Evolutionary conservation across 2,329 filamentous ascomycete genomes (phyloP), one percentile per base, ranked within the genome.

Genomic region (Pezicula carpinea): DNA sequence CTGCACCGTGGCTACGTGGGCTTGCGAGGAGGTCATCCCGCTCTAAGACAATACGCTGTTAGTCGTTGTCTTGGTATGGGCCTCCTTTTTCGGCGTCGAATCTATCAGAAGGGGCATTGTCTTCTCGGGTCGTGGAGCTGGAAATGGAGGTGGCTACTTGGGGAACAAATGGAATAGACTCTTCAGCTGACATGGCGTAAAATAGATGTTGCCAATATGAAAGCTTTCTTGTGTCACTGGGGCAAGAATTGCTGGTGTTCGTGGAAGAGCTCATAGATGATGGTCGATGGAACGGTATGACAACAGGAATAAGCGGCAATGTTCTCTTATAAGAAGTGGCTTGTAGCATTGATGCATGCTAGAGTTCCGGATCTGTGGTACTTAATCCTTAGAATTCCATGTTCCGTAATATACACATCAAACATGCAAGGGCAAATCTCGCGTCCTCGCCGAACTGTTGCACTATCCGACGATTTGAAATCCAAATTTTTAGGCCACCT

Each of bases 101-200:
- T n/a, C 17, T n/a, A 36, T 36, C 34, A 36, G 34, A 18, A n/a
- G 17, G 34, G 34, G 34, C n/a, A 36, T 36, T n/a, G 17, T 36
- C 34, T n/a, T 10, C 17, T n/a, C 34, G 11, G 11, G 34, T 36
- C 17, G 17, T 36, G 34, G 34, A 36, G 34, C 34, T 36, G 17
- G 34, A n/a, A 11, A n/a, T n/a, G 34, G 34, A 36, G 17, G 34
- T n/a, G 17, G 34, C 34, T 11, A 36, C 34, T 2, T 36, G 11
- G 14, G 34, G 34, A 36, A 36, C 17, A n/a, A 36, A 36, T 3
- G 34, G 34, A 7, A 36, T 36, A 36, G 34, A 36, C 34, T 36
- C 34, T 36, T 36, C 34, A 19, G 34, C 34, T 36, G 34, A 36
- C 34, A 36, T 36, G 34, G 34, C 34, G 34, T n/a, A 36, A 36